Base-by-base conservation (phyloP, 331 rosid species). In the Quercus phellos region DNA sequence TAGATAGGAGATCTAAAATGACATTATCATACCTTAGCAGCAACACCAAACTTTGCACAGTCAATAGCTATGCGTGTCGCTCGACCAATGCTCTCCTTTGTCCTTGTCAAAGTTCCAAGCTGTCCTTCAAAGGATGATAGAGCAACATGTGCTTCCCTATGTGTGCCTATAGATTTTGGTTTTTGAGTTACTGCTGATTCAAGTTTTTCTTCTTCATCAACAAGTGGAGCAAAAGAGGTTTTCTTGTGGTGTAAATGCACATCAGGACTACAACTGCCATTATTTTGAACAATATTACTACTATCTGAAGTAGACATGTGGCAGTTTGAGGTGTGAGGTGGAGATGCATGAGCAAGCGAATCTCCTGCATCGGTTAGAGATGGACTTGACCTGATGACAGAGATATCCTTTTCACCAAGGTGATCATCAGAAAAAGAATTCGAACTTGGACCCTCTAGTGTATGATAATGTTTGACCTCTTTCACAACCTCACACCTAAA, bases 31-130 rank as follows among this genome's bases (percentile, higher is more conserved):
- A 94, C 98, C 98, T 94, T 94, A 9, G 84, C 78, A 74, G 96
- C 96, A 78, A 83, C 76, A 76, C 97, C 98, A 83, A 89, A 83
- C 85, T 92, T 92, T 21, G 93, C 98, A 88, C 97, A 94, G 88
- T 94, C 98, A 73, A 94, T 87, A 54, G 98, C 98, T 64, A 88
- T 86, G 38, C 92, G 97, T 71, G 98, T 94, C 22, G 97, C 97
- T 77, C 96, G 92, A 78, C 96, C 98, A 84, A 94, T 94, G 87
- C 98, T 88, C 78, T 94, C 98, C 86, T 94, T 94, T 51, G 97
- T 92, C 91, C 98, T 85, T 55, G 90, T 94, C 87, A 94, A 83
- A 19, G 90, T 84, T 79, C 92, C 94, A 84, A 94, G 91, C 84
- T 80, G 87, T 34, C 90, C 87, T 84, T 92, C 97, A 46, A 94